phyloP scores from a whole-genome alignment of 257 asterid species.

The Orobanche coerulescens region DNA sequence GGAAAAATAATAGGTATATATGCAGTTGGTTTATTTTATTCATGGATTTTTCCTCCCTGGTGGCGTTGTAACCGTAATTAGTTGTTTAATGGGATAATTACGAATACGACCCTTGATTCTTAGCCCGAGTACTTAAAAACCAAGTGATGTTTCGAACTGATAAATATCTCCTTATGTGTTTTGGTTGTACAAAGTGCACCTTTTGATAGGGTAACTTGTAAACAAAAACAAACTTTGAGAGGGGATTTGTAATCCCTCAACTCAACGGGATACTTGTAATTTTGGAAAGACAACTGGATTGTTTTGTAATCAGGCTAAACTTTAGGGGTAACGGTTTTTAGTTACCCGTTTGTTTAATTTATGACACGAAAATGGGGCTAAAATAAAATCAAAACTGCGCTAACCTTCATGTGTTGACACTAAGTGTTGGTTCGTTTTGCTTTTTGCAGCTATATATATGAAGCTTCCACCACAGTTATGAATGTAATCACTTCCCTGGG shows the following conservation, averaged over 20 bases:
- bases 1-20: conserved; percentile 71
- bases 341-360: neutral
- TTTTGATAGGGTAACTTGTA: no score
- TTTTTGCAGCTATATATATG: conserved; percentile 65
- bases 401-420: neutral
- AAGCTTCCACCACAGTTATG: conserved; percentile 76
- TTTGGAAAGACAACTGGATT: neutral
- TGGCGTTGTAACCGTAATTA: neutral
- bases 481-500: conserved; percentile 52
- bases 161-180: no score
- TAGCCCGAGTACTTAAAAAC: neutral
- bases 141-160: no score
- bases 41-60: neutral
- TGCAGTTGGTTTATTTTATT: neutral
- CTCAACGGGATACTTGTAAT: no score
- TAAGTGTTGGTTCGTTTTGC: neutral
- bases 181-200: neutral
- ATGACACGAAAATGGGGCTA: neutral
- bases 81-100: neutral
- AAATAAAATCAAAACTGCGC: neutral
- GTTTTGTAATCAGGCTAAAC: neutral
- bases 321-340: neutral
- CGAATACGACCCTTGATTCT: neutral
- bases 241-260: neutral
- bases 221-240: no score